phyloP scores from a whole-genome alignment of 2,329 filamentous ascomycete species.

The Thielaviopsis euricoi region DNA sequence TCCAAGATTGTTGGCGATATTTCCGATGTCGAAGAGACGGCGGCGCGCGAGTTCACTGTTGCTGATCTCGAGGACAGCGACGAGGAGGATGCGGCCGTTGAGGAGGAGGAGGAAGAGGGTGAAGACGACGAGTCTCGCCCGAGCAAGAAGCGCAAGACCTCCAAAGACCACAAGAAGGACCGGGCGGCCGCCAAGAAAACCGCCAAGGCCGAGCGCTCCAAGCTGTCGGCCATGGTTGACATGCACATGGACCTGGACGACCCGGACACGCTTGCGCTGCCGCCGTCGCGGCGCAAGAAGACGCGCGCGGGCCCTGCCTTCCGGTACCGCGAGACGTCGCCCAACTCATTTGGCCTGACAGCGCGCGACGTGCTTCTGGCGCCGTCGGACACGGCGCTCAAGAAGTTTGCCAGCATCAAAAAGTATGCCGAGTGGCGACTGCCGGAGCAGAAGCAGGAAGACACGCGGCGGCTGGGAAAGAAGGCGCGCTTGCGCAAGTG shows the following conservation, averaged over 20 bases:
- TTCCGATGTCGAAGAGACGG: slow-evolving; percentile 42
- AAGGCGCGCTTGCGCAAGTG: slow-evolving; percentile 82
- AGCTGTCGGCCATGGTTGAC: slow-evolving; percentile 76
- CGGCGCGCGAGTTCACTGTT: slow-evolving; percentile 31
- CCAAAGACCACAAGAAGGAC: slow-evolving; percentile 42
- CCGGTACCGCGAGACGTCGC: slow-evolving; percentile 88
- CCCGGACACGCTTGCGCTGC: slow-evolving; percentile 33
- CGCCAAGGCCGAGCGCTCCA: slow-evolving; percentile 63
- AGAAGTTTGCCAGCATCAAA: slow-evolving; percentile 84
- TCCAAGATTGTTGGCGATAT: slow-evolving; percentile 81
- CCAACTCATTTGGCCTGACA: slow-evolving; percentile 77
- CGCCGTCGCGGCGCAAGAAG: slow-evolving; percentile 14
- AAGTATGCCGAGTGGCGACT: slow-evolving; percentile 86
- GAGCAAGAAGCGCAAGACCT: slow-evolving; percentile 42
- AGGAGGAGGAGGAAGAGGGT: slow-evolving; percentile 22
- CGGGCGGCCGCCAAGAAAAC: slow-evolving; percentile 46
- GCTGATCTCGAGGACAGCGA: slow-evolving; percentile 35
- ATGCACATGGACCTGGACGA: slow-evolving; percentile 59
- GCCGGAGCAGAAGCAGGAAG: slow-evolving; percentile 71
- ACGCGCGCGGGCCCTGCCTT: slow-evolving; percentile 33
- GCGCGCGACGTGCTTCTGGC: slow-evolving; percentile 78
- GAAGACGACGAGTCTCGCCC: slow-evolving; percentile 26
- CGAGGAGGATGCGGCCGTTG: slow-evolving; percentile 20
- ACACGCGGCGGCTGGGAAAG: slow-evolving; percentile 79
- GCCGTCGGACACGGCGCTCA: slow-evolving; percentile 69